Base-by-base conservation (phyloP, 1,284 basidiomycete genomes). In the Cutaneotrichosporon curvatum region DNA sequence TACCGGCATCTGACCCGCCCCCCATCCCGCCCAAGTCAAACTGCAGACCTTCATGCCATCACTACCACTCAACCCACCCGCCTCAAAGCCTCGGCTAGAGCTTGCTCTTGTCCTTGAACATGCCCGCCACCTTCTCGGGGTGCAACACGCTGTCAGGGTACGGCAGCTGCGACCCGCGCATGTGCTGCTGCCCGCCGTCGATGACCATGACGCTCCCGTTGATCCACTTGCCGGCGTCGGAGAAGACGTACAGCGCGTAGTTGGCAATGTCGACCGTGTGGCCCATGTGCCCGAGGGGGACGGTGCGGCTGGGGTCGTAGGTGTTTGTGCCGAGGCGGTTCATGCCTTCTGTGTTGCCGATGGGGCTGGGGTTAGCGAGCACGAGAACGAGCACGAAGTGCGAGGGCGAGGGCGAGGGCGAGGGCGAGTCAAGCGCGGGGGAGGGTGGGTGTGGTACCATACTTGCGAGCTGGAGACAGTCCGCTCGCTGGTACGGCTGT, bases 201-300 rank as follows among this genome's bases (percentile, higher is more conserved):
- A 71, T 65, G 34, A 65, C 65, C 34, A 68, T 58, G 30, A 64
- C 51, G 58, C 85, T 81, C 1, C 88, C 89, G 0, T 84, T 85
- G 48, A 94, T 79, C 70, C 79, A 92, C 15, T 76, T 76, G 2
- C 88, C 90, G 0, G 89, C 90, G 38, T 83, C 81, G 53, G 87
- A 90, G 74, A 96, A 92, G 35, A 98, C 75, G 73, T 87, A 97
- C 2, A 92, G 75, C 0, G 84, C 77, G 3, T 84, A 79, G 62
- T 87, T 85, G 2, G 82, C 88, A 52, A 92, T 76, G 64, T 98
- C 91, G 45, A 78, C 61, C 39, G 80, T 70, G 50, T 79, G 73
- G 18, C 88, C 88, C 48, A 76, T 59, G 23, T 85, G 78, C 22
- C 84, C 85, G 2, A 81, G 72, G 2, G 84, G 83, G 43, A 75